phyloP scores from a whole-genome alignment of 1,284 basidiomycete genomes.

The Mycena sp. region DNA sequence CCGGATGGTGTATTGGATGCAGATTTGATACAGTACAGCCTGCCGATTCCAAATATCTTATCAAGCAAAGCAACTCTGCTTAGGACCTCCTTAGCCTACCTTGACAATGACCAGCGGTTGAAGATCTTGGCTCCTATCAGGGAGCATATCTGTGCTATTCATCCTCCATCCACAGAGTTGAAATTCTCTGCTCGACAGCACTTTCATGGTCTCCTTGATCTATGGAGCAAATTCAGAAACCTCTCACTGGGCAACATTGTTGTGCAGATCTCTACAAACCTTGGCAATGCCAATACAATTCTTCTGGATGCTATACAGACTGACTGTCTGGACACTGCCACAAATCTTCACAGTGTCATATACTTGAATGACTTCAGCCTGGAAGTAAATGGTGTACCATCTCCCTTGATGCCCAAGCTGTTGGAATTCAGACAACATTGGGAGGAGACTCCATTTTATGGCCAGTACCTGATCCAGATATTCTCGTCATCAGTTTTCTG shows the following conservation, averaged over 20 bases:
- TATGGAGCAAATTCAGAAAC: background rate
- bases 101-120: background rate
- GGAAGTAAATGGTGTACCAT: too few relatives aligned
- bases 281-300: background rate
- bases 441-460: background rate
- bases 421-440: background rate
- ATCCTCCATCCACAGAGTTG: background rate
- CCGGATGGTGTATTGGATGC: background rate
- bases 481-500: too few relatives aligned
- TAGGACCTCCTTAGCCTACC: background rate
- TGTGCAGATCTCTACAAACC: background rate
- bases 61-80: background rate
- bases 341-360: background rate
- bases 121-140: slow-evolving; percentile 1
- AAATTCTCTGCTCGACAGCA: background rate
- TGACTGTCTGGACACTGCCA: background rate
- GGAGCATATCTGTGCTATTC: background rate
- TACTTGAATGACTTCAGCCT: background rate
- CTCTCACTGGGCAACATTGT: background rate
- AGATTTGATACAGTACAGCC: background rate
- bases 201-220: background rate
- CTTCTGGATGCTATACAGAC: background rate
- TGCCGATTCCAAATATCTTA: background rate
- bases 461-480: background rate
- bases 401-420: background rate